Percentiles rank a stretch among this genome's conserved stretches.
Conservation (phyloP, 208 protist species). For the Trypanosoma theileri region DNA sequence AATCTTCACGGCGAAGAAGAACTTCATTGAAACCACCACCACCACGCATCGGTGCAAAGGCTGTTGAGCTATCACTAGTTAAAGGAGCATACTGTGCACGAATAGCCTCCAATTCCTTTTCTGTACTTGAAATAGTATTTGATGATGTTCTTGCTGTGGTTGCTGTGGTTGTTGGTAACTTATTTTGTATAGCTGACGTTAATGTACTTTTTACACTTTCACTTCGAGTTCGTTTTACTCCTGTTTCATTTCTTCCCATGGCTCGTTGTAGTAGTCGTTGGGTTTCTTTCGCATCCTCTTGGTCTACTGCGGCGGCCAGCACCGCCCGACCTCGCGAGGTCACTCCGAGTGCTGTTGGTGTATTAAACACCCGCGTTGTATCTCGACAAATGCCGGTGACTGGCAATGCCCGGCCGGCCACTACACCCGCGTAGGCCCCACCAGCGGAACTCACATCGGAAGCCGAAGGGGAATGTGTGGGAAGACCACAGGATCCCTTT, state of each 20-base stretch:
- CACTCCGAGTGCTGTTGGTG: constrained; percentile 42
- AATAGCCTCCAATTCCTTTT: constrained; percentile 18
- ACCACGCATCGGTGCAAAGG: constrained; percentile 21
- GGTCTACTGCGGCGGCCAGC: constrained; percentile 46
- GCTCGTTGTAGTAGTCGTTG: constrained; percentile 42
- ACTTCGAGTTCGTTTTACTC: constrained; percentile 10
- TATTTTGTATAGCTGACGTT: too few relatives aligned
- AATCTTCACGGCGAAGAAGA: constrained; percentile 1
- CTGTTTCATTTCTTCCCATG: background rate
- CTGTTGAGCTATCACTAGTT: constrained; percentile 3
- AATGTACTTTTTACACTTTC: background rate
- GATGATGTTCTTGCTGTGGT: background rate
- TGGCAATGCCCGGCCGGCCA: constrained; percentile 35
- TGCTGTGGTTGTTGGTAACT: background rate
- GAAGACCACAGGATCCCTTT: constrained; percentile 49
- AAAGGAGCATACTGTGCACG: constrained; percentile 31
- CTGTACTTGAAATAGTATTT: background rate
- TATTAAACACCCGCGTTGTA: constrained; percentile 11
- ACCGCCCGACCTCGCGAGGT: constrained; percentile 51
- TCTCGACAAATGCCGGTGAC: constrained; percentile 25
- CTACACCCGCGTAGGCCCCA: constrained; percentile 59
- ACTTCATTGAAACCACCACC: constrained; percentile 15
- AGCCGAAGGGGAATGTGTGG: constrained; percentile 27
- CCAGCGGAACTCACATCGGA: constrained; percentile 19
- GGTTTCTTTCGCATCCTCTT: constrained; percentile 37